These are phyloP conservation scores for Periconia macrospinosa DNA, from an alignment of 2,329 filamentous ascomycete species.

Conservation along the genomic window DNA sequence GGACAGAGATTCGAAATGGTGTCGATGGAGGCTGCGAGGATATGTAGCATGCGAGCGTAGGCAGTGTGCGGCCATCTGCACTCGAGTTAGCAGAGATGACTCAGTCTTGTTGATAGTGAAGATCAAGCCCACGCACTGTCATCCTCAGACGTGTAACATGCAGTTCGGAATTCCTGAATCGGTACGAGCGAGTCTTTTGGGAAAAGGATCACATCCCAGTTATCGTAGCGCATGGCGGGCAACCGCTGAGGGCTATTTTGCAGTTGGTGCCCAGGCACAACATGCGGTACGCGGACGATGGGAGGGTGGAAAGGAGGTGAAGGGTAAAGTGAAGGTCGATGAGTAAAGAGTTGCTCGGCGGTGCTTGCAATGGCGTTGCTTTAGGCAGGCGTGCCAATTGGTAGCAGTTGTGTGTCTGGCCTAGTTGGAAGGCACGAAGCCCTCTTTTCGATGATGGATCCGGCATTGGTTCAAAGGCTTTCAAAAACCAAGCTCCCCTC, in stretches of 20 bases:
- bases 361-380: too few species aligned
- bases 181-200: slow-evolving; percentile 67
- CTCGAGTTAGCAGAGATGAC: background rate
- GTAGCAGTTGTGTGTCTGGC: too few species aligned
- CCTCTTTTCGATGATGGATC: too few species aligned
- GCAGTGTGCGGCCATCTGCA: slow-evolving; percentile 30
- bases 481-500: too few species aligned
- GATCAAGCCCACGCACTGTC: slow-evolving; percentile 21
- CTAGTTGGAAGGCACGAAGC: too few species aligned
- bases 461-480: too few species aligned
- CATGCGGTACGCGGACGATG: slow-evolving; percentile 3
- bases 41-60: slow-evolving; percentile 36
- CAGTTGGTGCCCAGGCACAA: slow-evolving; percentile 21
- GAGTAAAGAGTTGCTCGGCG: too few species aligned
- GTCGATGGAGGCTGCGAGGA: slow-evolving; percentile 24
- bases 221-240: slow-evolving; percentile 74
- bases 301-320: background rate
- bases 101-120: background rate
- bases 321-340: too few species aligned
- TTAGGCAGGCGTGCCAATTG: too few species aligned
- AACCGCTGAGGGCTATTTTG: slow-evolving; percentile 15
- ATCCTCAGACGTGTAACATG: slow-evolving; percentile 68
- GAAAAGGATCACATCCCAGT: slow-evolving; percentile 86
- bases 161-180: slow-evolving; percentile 79
- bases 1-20: slow-evolving; percentile 39